phyloP scores from a whole-genome alignment of 805 yeast species.

The Spathaspora gorwiae region DNA sequence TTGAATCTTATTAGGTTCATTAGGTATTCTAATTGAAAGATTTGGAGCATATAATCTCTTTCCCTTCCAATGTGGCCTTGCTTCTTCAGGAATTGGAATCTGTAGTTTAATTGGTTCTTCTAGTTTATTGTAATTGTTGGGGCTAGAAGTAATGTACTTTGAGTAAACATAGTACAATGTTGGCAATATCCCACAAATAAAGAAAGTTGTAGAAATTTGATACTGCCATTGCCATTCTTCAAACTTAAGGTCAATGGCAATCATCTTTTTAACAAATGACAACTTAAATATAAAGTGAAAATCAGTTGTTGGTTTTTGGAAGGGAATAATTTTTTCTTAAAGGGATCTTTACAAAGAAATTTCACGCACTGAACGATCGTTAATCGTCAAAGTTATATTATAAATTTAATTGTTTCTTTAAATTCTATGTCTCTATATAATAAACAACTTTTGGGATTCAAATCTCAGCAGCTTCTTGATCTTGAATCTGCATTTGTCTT shows the following conservation, averaged over 20 bases:
- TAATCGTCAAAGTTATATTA: too few relatives aligned
- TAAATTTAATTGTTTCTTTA: too few relatives aligned
- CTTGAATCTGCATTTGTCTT: constrained; percentile 10
- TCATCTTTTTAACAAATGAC: constrained; percentile 19
- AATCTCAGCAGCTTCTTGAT: too few relatives aligned
- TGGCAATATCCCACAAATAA: constrained; percentile 36
- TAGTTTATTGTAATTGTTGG: constrained; percentile 38
- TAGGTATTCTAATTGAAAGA: constrained; percentile 51
- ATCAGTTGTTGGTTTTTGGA: too few relatives aligned
- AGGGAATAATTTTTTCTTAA: too few relatives aligned
- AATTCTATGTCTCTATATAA: too few relatives aligned
- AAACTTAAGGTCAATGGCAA: constrained; percentile 38
- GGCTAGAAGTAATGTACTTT: constrained; percentile 31
- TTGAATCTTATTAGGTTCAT: constrained; percentile 67
- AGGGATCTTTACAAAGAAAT: too few relatives aligned
- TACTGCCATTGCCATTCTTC: constrained; percentile 42
- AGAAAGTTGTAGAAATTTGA: constrained; percentile 41
- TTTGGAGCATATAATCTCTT: constrained; percentile 59
- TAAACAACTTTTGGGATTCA: too few relatives aligned
- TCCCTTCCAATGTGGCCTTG: constrained; percentile 90
- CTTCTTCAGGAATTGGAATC: constrained; percentile 65
- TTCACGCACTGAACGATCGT: too few relatives aligned
- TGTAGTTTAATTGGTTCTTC: constrained; percentile 46
- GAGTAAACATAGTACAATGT: constrained; percentile 30
- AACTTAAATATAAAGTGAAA: too few relatives aligned